phyloP scores from a whole-genome alignment of 2,329 filamentous ascomycete genomes.

The Lachnum nothofagi region DNA sequence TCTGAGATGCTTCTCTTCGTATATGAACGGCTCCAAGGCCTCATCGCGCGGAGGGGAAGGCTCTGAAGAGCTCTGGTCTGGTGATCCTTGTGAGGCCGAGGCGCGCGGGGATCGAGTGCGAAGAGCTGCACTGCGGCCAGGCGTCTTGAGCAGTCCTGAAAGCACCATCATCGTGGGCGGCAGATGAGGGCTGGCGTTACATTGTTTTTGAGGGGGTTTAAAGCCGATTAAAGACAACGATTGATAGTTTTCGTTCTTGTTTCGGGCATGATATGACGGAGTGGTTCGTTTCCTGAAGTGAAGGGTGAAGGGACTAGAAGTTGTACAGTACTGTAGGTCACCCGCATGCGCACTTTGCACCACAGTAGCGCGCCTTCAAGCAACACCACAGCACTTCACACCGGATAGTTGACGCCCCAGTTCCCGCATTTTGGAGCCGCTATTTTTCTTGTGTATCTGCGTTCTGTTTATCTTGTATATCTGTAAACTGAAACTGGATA shows the following conservation, averaged over 20 bases:
- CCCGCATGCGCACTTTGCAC: too few species aligned
- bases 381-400: too few species aligned
- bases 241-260: neutral
- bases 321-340: neutral
- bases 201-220: slow-evolving; percentile 15
- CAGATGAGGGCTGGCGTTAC: slow-evolving; percentile 20
- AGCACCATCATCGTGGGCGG: slow-evolving; percentile 44
- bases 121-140: slow-evolving; percentile 33
- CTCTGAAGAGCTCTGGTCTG: slow-evolving; percentile 31
- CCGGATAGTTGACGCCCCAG: too few species aligned
- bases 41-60: slow-evolving; percentile 7
- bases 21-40: slow-evolving; percentile 41
- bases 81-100: slow-evolving; percentile 30
- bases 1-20: slow-evolving; percentile 50
- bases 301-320: too few species aligned
- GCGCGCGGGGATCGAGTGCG: slow-evolving; percentile 24
- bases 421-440: too few species aligned
- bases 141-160: slow-evolving; percentile 43
- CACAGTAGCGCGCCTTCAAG: too few species aligned
- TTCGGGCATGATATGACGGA: neutral
- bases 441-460: too few species aligned
- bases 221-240: neutral
- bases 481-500: too few species aligned
- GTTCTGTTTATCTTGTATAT: too few species aligned
- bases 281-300: too few species aligned